Evolutionary conservation across 192 early-diverging fungal species (phyloP).

Genomic region (Coemansia sp.): DNA sequence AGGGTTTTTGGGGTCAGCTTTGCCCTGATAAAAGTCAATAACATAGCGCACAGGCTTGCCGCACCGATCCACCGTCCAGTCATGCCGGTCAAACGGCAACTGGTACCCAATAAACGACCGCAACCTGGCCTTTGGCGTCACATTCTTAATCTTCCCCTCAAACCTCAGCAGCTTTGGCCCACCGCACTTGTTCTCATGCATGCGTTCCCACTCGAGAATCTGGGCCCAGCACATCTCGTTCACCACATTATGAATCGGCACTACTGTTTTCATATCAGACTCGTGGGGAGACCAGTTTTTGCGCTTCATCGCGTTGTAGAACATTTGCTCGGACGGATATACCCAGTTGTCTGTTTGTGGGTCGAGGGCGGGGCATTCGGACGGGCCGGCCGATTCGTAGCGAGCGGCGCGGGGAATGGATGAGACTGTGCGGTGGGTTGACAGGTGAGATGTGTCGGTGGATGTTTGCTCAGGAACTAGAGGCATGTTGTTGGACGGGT

Average conservation of each 20-base stretch:
- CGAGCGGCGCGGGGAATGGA: conserved; percentile 72
- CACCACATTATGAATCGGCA: conserved; percentile 92
- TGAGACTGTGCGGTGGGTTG: conserved; percentile 67
- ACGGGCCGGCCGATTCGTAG: conserved; percentile 52
- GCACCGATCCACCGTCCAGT: conserved; percentile 93
- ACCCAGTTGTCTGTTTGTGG: conserved; percentile 62
- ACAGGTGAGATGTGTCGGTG: conserved; percentile 40
- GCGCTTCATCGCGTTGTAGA: conserved; percentile 93
- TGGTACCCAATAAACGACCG: conserved; percentile 58
- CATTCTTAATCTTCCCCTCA: conserved; percentile 42
- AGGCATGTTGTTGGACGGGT: conserved; percentile 69
- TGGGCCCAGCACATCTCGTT: conserved; percentile 88
- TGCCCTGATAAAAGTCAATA: conserved; percentile 89
- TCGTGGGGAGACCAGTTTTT: conserved; percentile 85
- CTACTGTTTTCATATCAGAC: conserved; percentile 82
- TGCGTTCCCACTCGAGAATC: conserved; percentile 81
- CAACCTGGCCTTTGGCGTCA: conserved; percentile 43
- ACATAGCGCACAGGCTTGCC: conserved; percentile 82
- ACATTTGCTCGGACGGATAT: conserved; percentile 94
- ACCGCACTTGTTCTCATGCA: conserved; percentile 26
- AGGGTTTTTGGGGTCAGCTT: conserved; percentile 48
- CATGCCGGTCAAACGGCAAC: conserved; percentile 89
- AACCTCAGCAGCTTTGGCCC: conserved; percentile 47
- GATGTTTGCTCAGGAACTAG: conserved; percentile 55
- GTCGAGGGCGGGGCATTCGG: conserved; percentile 31